Evolutionary conservation across 2,329 filamentous ascomycete species (phyloP), one percentile per base, ranked within the genome.

Genomic region (Chrysoporthe cubensis): DNA sequence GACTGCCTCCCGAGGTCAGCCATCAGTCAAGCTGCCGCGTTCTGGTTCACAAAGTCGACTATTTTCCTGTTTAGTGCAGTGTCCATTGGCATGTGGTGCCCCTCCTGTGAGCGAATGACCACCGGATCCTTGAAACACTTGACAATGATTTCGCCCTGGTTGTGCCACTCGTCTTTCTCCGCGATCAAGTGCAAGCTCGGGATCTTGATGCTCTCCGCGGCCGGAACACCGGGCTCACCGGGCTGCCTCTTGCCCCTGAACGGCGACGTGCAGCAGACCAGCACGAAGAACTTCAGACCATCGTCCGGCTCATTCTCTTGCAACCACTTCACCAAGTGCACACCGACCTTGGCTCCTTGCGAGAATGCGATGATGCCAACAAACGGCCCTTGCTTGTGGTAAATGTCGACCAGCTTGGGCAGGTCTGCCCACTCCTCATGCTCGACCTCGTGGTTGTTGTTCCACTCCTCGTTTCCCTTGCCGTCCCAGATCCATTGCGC

Each of bases 341-440:
- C 42, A 18, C 65, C 65, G 42, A 66, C 65, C 26, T 66, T 66
- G 9, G 65, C 65, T 6, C 65, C 65, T 58, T 66, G 65, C 1
- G 58, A 62, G 50, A 66, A 66, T 37, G 58, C 65, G n/a, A 66
- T 40, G 43, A 66, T 66, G 58, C 65, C 65, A 8, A 62, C 65
- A 50, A 66, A 66, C 4, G 65, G 65, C 26, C 65, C 65, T 34
- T 66, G 58, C 58, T 62, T 48, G 40, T 66, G 48, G 59, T 66
- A 66, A 11, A 93, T 92, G 89, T 82, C 92, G 42, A 92, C 92
- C 79, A 90, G 90, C 5, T 85, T 93, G 1, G 90, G 90, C 50
- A 91, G 90, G 1, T 90, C 86, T 0, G 90, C 90, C 37, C 90
- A 93, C 75, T 93, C 93, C 85, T 81, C 92, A 52, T 87, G 90